Base-by-base conservation (phyloP, 2,329 filamentous ascomycete species). In the Stagonosporopsis chrysanthemi region DNA sequence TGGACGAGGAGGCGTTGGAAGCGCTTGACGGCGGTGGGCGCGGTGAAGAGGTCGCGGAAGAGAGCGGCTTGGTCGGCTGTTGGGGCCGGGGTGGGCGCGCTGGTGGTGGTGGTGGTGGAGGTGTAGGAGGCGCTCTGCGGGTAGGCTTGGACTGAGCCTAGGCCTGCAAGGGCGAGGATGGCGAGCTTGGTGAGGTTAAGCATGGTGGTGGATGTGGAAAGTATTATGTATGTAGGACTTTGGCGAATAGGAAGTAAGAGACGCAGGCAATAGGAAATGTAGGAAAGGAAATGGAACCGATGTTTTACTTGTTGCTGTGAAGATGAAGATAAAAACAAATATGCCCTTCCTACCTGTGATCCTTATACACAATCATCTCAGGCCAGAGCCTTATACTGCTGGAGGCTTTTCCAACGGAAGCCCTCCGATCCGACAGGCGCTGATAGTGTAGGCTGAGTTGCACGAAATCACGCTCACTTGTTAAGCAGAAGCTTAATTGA, bases 21-120 rank as follows among this genome's bases (percentile, higher is more conserved):
- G 31, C 73, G 71, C 57, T 78, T 76, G 63, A 78, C 68, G 9
- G 74, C 69, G 3, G 75, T 74, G 12, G 75, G 68, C 2, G 71
- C 71, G 2, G 62, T 67, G 56, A 69, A 62, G 35, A 77, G 70
- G 26, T 73, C 65, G 11, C 60, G 58, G 61, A 76, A 67, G 23
- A 76, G 59, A 2, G 51, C 48, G 19, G 67, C 63, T 47, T 71
- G 64, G 55, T 65, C 65, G 31, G 63, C 52, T 12, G 67, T 57
- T 7, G 63, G 48, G 14, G 60, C 48, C 15, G 64, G 60, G 29
- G 63, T 31, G 40, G 61, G 23, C 8, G 17, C 19, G 36, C 17
- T 39, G 36, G 63, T 40, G 29, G 56, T 39, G n/a, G 64, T 52
- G 45, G 54, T 33, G 56, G 60, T n/a, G 24, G 14, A 29, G 6